Percentiles rank a stretch among this genome's conserved stretches.
These are phyloP conservation scores for Acacia concinna DNA, from an alignment of 331 rosid genomes.

Conservation along the genomic window DNA sequence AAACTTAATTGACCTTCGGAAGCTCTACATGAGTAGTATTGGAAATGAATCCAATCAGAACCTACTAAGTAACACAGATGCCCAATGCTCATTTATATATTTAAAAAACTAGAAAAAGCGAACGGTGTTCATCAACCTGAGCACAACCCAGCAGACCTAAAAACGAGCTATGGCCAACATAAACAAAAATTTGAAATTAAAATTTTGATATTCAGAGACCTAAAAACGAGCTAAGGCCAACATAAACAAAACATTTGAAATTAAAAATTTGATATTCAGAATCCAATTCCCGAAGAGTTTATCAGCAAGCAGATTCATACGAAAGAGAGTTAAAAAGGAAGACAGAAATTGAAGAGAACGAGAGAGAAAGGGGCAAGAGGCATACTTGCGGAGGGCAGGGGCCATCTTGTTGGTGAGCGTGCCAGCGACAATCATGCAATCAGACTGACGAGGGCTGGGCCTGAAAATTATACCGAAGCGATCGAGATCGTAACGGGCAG, in stretches of 20 bases:
- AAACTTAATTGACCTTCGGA: neutral
- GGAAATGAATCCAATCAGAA: neutral
- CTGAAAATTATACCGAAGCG: slow-evolving; percentile 92
- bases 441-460: slow-evolving; percentile 98
- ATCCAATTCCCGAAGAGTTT: neutral
- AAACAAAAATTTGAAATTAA: neutral
- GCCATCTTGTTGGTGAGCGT: slow-evolving; percentile 91
- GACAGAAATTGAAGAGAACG: neutral
- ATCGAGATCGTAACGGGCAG: slow-evolving; percentile 91
- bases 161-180: neutral
- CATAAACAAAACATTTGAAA: neutral
- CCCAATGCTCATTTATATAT: neutral
- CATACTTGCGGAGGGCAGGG: slow-evolving; percentile 74
- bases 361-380: neutral
- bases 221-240: neutral
- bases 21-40: neutral
- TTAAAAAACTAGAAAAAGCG: neutral
- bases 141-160: neutral
- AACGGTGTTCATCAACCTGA: neutral
- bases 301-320: neutral
- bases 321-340: neutral
- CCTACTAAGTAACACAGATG: neutral
- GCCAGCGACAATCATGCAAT: slow-evolving; percentile 96
- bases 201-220: neutral
- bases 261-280: neutral